Percentiles rank a stretch among this genome's conserved stretches.
phyloP scores from a whole-genome alignment of 169 alveolate genomes.

The Eimeria praecox region DNA sequence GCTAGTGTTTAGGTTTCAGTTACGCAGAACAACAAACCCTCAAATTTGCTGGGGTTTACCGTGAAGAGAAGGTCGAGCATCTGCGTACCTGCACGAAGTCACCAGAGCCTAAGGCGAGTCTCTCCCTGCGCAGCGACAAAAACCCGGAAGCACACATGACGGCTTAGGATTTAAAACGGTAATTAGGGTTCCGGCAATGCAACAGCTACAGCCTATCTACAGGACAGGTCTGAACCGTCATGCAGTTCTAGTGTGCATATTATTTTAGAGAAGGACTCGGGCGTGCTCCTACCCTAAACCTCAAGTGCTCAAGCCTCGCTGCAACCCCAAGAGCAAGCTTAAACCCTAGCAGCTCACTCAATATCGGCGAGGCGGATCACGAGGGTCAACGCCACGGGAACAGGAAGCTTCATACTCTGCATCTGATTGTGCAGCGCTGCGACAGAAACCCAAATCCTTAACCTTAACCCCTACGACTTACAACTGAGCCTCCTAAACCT shows the following conservation, averaged over 20 bases:
- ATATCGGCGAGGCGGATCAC: conserved; percentile 78
- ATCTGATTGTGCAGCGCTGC: conserved; percentile 71
- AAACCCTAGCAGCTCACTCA: conserved; percentile 44
- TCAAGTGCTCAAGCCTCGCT: background rate
- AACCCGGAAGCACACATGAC: background rate
- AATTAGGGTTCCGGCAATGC: background rate
- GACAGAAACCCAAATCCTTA: background rate
- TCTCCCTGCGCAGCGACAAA: conserved; percentile 35
- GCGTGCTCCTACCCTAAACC: background rate
- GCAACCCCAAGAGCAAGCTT: background rate
- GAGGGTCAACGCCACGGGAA: conserved; percentile 59
- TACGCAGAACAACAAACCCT: background rate
- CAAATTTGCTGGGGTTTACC: background rate
- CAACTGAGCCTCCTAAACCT: background rate
- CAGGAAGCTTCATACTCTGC: conserved; percentile 62
- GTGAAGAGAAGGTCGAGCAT: background rate
- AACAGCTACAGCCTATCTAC: background rate
- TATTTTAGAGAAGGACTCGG: background rate
- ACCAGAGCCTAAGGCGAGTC: conserved; percentile 64
- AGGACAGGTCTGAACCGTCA: background rate
- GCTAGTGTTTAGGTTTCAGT: background rate
- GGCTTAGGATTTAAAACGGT: background rate
- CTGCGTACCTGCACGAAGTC: conserved; percentile 60
- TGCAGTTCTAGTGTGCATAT: background rate
- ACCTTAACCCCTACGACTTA: background rate